Percentiles rank a stretch among this genome's conserved stretches.
Evolutionary conservation across 495 filamentous ascomycete species (phyloP).

Genomic region (Aspergillus conjunctus): DNA sequence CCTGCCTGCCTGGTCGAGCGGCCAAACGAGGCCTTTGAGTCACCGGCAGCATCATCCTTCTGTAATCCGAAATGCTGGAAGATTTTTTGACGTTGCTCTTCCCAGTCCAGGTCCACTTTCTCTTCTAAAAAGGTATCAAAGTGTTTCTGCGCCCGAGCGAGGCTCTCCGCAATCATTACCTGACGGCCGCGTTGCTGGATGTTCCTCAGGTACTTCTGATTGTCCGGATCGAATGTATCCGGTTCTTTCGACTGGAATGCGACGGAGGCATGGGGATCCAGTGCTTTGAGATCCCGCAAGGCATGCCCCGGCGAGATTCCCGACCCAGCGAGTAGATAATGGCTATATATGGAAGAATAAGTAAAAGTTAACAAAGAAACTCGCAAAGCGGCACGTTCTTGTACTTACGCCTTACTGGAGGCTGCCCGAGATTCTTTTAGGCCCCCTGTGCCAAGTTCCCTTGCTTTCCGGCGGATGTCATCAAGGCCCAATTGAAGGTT

Average conservation of each 20-base stretch:
- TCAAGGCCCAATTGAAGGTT: conserved; percentile 79
- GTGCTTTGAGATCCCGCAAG: conserved; percentile 71
- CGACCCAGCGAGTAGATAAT: conserved; percentile 88
- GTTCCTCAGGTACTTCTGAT: conserved; percentile 78
- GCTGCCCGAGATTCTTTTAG: conserved; percentile 46
- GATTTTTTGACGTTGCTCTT: conserved; percentile 84
- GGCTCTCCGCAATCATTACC: conserved; percentile 85
- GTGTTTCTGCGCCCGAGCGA: conserved; percentile 81
- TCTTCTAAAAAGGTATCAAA: conserved; percentile 93
- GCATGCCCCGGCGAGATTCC: conserved; percentile 78
- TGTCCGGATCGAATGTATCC: conserved; percentile 67
- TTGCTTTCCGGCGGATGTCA: conserved; percentile 82
- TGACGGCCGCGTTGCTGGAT: conserved; percentile 88
- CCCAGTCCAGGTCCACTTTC: conserved; percentile 93
- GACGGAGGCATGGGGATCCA: conserved; percentile 51
- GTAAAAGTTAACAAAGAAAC: background rate
- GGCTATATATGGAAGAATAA: conserved; percentile 39
- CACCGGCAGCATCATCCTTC: conserved; percentile 51
- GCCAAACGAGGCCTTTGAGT: conserved; percentile 59
- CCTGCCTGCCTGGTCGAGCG: conserved; percentile 52
- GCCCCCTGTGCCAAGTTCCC: conserved; percentile 66
- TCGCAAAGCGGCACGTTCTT: background rate
- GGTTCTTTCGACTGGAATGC: conserved; percentile 44
- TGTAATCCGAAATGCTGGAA: conserved; percentile 95
- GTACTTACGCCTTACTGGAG: conserved; percentile 65